phyloP scores from a whole-genome alignment of 495 filamentous ascomycete genomes.

The Aspergillus sclerotiicarbonarius region DNA sequence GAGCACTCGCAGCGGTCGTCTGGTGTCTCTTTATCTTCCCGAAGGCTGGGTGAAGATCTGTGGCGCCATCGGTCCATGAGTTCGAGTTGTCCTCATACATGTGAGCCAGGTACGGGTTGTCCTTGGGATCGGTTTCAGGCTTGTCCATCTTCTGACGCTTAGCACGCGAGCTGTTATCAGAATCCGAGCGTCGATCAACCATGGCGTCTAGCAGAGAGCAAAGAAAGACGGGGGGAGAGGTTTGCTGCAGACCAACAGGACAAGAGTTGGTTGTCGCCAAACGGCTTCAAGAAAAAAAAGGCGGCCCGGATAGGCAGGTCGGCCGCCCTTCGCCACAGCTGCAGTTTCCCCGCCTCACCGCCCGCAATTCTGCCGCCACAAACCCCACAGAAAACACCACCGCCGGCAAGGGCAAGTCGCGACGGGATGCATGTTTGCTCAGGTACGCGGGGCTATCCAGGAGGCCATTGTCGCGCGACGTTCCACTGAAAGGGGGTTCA shows the following conservation, averaged over 20 bases:
- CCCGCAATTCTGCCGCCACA: slow-evolving; percentile 23
- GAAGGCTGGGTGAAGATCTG: slow-evolving; percentile 48
- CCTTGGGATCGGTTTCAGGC: slow-evolving; percentile 49
- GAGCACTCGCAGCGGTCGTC: slow-evolving; percentile 75
- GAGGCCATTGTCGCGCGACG: background rate
- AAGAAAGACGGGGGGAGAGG: slow-evolving; percentile 2
- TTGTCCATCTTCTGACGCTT: slow-evolving; percentile 52
- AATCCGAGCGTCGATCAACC: slow-evolving; percentile 42
- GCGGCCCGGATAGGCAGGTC: slow-evolving; percentile 37
- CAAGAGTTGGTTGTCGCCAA: slow-evolving; percentile 13
- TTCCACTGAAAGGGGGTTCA: background rate
- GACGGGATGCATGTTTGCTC: background rate
- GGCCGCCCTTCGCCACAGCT: slow-evolving; percentile 30
- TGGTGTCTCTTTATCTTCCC: slow-evolving; percentile 70
- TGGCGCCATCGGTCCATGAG: slow-evolving; percentile 22
- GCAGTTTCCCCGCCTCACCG: slow-evolving; percentile 26
- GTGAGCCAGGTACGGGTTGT: slow-evolving; percentile 90
- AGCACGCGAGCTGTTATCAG: slow-evolving; percentile 39
- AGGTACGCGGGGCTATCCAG: slow-evolving; percentile 4
- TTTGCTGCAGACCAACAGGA: slow-evolving; percentile 3
- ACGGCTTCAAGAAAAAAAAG: slow-evolving; percentile 16
- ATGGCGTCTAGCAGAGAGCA: slow-evolving; percentile 24
- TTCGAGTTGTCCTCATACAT: slow-evolving; percentile 56
- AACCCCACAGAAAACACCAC: slow-evolving; percentile 13
- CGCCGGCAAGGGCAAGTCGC: too few relatives aligned